A percentile compares a stretch with the other conserved stretches of the same genome.
These are phyloP conservation scores for Cladosporium sphaerospermum DNA, from an alignment of 2,329 filamentous ascomycete genomes.

Conservation along the genomic window DNA sequence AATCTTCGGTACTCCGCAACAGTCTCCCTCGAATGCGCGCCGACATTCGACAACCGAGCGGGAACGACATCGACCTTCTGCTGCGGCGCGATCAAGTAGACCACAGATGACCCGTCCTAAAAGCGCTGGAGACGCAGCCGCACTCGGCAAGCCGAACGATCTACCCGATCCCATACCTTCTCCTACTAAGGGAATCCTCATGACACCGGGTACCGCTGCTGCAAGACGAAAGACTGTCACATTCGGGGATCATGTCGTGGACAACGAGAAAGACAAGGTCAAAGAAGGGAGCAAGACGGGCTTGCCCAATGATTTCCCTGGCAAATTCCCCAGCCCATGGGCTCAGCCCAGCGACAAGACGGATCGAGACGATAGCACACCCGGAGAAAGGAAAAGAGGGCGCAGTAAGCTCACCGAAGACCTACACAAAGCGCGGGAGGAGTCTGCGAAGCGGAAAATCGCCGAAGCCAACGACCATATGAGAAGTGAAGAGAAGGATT, in stretches of 20 bases:
- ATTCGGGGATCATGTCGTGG: slow-evolving; percentile 51
- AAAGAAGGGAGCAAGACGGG: slow-evolving; percentile 34
- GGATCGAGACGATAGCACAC: slow-evolving; percentile 24
- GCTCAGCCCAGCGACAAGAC: slow-evolving; percentile 32
- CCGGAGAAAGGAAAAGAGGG: slow-evolving; percentile 26
- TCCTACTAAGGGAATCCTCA: slow-evolving; percentile 54
- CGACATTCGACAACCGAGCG: slow-evolving; percentile 26
- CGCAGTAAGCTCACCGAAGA: slow-evolving; percentile 40
- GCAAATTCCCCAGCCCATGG: slow-evolving; percentile 49
- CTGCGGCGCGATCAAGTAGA: slow-evolving; percentile 15
- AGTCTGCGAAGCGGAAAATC: slow-evolving; percentile 26
- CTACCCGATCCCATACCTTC: slow-evolving; percentile 37
- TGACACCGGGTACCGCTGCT: slow-evolving; percentile 54
- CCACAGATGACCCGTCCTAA: slow-evolving; percentile 25
- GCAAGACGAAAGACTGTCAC: slow-evolving; percentile 56
- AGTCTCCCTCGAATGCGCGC: slow-evolving; percentile 19
- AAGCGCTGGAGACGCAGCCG: slow-evolving; percentile 23
- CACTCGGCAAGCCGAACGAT: slow-evolving; percentile 10
- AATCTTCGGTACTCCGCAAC: slow-evolving; percentile 54
- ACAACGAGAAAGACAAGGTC: slow-evolving; percentile 48
- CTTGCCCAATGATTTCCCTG: slow-evolving; percentile 41
- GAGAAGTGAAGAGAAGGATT: background rate
- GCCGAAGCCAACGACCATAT: background rate
- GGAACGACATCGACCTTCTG: slow-evolving; percentile 7
- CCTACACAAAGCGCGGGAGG: slow-evolving; percentile 39